Conservation (phyloP, 2,329 filamentous ascomycete species). For the Pseudogymnoascus verrucosus region DNA sequence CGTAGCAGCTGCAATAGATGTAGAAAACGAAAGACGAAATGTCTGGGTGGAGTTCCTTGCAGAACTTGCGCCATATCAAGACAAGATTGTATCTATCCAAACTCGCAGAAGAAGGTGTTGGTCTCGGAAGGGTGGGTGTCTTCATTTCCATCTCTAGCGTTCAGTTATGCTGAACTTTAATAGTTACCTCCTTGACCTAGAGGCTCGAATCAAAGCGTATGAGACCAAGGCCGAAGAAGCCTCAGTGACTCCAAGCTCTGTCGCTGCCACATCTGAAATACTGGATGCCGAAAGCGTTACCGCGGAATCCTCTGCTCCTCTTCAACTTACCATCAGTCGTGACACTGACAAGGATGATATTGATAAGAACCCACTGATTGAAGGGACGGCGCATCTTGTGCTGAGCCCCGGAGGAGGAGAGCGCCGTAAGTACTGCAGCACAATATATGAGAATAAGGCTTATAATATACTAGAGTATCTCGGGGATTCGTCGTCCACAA, state of each 20-base stretch:
- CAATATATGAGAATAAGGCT: not conserved
- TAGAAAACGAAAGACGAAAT: conserved; percentile 21
- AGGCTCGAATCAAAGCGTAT: conserved; percentile 17
- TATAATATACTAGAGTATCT: conserved; percentile 18
- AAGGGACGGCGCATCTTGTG: conserved; percentile 11
- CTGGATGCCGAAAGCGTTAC: not conserved
- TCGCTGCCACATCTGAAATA: not conserved
- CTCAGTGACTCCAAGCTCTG: conserved; percentile 3
- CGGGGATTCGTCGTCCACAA: conserved; percentile 22
- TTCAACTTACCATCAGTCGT: conserved; percentile 1
- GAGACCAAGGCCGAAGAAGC: conserved; percentile 13
- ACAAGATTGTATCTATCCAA: conserved; percentile 17
- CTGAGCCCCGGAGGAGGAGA: conserved; percentile 9
- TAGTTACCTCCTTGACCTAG: conserved; percentile 18
- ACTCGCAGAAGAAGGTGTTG: conserved; percentile 16
- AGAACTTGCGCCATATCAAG: conserved; percentile 15
- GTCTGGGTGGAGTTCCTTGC: conserved; percentile 17
- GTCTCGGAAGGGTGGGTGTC: conserved; percentile 18
- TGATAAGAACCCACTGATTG: conserved; percentile 12
- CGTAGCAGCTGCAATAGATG: conserved; percentile 20
- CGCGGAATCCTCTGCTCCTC: not conserved
- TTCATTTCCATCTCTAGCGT: not conserved
- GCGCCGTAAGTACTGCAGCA: conserved; percentile 9
- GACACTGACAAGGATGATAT: conserved; percentile 10
- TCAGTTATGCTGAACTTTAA: not conserved